These are phyloP conservation scores for Chaetoscypha palmicola DNA, from an alignment of 2,329 filamentous ascomycete species.

Conservation along the genomic window DNA sequence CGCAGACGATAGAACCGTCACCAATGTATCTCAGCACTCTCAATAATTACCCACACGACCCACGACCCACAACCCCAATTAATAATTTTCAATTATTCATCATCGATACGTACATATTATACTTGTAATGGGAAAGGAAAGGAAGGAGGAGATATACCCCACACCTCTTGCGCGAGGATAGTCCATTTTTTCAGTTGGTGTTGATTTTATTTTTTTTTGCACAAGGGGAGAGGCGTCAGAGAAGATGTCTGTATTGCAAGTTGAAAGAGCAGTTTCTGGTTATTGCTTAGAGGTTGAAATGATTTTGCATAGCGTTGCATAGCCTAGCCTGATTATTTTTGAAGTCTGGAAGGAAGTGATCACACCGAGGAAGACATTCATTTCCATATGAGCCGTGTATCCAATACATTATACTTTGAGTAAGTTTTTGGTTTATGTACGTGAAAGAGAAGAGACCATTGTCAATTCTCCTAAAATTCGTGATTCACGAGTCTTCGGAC, in stretches of 20 bases:
- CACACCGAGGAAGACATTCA: neutral
- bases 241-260: too few relatives aligned
- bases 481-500: too few relatives aligned
- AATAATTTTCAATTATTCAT: too few relatives aligned
- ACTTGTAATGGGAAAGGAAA: conserved; percentile 7
- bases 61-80: too few relatives aligned
- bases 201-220: too few relatives aligned
- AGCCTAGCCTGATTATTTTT: neutral
- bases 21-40: conserved; percentile 10
- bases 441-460: too few relatives aligned
- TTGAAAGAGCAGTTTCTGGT: neutral
- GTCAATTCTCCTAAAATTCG: too few relatives aligned
- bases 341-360: too few relatives aligned
- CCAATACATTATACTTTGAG: too few relatives aligned
- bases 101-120: conserved; percentile 3
- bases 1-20: conserved; percentile 13
- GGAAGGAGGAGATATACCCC: conserved; percentile 7
- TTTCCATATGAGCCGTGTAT: too few relatives aligned
- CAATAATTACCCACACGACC: conserved; percentile 9
- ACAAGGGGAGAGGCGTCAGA: too few relatives aligned
- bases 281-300: neutral
- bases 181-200: conserved; percentile 1
- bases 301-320: conserved; percentile 10
- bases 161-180: conserved; percentile 4
- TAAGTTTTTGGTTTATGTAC: too few relatives aligned